Conservation (phyloP, 805 yeast species). For the Zygotorulaspora sp. region DNA sequence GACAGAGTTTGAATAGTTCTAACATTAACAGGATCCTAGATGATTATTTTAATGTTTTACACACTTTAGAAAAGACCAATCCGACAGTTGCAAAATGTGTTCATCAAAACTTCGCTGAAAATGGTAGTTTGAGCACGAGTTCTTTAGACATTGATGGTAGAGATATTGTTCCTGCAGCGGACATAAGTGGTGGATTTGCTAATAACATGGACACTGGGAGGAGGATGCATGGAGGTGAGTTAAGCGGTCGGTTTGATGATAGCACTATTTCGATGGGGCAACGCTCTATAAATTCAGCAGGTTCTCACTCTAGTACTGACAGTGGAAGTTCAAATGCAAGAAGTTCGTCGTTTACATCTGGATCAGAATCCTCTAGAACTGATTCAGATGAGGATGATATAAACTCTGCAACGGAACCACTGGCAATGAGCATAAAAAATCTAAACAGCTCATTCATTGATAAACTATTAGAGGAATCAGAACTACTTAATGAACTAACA, state of each 20-base stretch:
- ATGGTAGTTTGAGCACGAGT: slow-evolving; percentile 1
- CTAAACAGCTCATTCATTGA: slow-evolving; percentile 36
- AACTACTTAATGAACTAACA: slow-evolving; percentile 38
- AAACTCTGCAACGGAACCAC: slow-evolving; percentile 9
- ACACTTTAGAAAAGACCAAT: slow-evolving; percentile 23
- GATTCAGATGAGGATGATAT: slow-evolving; percentile 18
- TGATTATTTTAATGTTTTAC: slow-evolving; percentile 36
- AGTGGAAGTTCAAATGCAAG: slow-evolving; percentile 6
- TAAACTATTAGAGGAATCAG: slow-evolving; percentile 37
- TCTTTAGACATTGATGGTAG: neutral
- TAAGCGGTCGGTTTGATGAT: neutral
- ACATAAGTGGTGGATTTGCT: neutral
- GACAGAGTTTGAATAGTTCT: slow-evolving; percentile 35
- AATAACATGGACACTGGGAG: neutral
- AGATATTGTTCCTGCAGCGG: slow-evolving; percentile 8
- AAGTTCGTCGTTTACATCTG: slow-evolving; percentile 6
- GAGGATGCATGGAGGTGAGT: neutral
- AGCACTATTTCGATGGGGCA: neutral
- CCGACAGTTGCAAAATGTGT: slow-evolving; percentile 17
- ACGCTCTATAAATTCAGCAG: neutral
- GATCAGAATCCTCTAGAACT: slow-evolving; percentile 11
- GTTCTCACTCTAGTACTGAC: slow-evolving; percentile 2
- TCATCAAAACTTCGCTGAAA: slow-evolving; percentile 11
- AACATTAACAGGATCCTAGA: slow-evolving; percentile 40
- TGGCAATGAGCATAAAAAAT: slow-evolving; percentile 12